phyloP scores from a whole-genome alignment of 768 basidiomycete species.

The Auricularia heimuer region DNA sequence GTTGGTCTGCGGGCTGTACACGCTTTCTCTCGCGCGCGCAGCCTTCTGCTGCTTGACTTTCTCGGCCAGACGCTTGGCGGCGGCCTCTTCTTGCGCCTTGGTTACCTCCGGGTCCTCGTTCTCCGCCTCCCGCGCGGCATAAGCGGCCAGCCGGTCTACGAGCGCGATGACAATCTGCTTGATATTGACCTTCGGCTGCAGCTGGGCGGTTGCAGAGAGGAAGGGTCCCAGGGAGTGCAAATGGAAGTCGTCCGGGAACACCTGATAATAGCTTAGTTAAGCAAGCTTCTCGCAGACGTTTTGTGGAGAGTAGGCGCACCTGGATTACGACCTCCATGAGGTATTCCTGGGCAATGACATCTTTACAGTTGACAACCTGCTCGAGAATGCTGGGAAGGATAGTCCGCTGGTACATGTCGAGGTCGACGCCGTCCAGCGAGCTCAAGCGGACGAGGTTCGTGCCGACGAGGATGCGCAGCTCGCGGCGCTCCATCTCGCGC shows the following conservation, averaged over 20 bases:
- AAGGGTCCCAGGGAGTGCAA: slow-evolving; percentile 93
- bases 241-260: slow-evolving; percentile 98
- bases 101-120: slow-evolving; percentile 93
- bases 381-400: slow-evolving; percentile 92
- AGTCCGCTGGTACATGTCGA: slow-evolving; percentile 75
- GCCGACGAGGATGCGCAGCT: slow-evolving; percentile 91
- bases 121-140: slow-evolving; percentile 95
- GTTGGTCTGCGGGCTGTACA: slow-evolving; percentile 21
- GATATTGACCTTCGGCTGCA: slow-evolving; percentile 98
- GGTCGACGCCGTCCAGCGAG: slow-evolving; percentile 92
- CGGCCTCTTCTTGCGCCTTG: slow-evolving; percentile 86
- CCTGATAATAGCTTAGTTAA: slow-evolving; percentile 32
- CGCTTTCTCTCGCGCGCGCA: slow-evolving; percentile 28
- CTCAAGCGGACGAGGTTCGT: slow-evolving; percentile 94
- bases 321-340: slow-evolving; percentile 99
- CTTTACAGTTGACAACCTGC: slow-evolving; percentile 97
- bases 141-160: slow-evolving; percentile 91
- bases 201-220: slow-evolving; percentile 88
- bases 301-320: slow-evolving; percentile 27
- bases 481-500: slow-evolving; percentile 90
- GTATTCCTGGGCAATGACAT: slow-evolving; percentile 98
- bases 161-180: slow-evolving; percentile 97
- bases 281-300: neutral
- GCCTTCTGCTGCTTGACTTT: slow-evolving; percentile 69
- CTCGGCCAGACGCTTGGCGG: slow-evolving; percentile 78